Evolutionary conservation across 116 monocot genomes (phyloP), one percentile per base, ranked within the genome.

Genomic region (Posidonia oceanica): DNA sequence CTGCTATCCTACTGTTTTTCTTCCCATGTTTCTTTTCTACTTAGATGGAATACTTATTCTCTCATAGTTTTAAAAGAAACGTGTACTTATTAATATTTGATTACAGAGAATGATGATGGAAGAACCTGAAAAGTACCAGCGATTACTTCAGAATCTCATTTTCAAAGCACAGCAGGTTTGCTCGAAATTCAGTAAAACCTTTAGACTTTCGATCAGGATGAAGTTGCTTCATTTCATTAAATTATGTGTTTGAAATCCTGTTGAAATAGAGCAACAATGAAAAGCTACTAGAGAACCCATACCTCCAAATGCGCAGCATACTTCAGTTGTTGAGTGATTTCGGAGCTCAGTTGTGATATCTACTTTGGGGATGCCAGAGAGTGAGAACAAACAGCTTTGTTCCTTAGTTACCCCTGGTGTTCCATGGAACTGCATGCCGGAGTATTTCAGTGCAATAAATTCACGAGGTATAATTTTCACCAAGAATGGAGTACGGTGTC

Each of bases 271-370:
- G 87, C 75, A 98, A 98, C 81, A 98, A 98, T 74, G 98, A 98
- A 82, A 98, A 92, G 71, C 82, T 98, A 62, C 69, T 98, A 74
- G 98, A 98, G 87, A 98, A 98, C 60, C 98, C 98, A 56, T 98
- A 98, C 79, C 90, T 98, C 66, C 98, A 98, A 80, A 89, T 98
- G 85, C 84, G 90, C 62, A 93, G 98, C 63, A 93, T 98, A 78
- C 76, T 92, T 40, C 93, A 92, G 69, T 77, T 98, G 16, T 86
- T 77, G 54, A 87, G 85, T 75, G 98, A 93, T 71, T 78, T 87
- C 51, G 87, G 85, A 60, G 74, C 78, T 76, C 80, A 78, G 52
- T 69, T 67, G 74, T 86, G 72, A 42, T 59, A 67, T 23, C 2
- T 53, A 6, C 11, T 57, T 38, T n/a, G 7, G 36, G 39, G 20